phyloP scores from a whole-genome alignment of 257 asterid genomes.

The Solanum paucissectum region DNA sequence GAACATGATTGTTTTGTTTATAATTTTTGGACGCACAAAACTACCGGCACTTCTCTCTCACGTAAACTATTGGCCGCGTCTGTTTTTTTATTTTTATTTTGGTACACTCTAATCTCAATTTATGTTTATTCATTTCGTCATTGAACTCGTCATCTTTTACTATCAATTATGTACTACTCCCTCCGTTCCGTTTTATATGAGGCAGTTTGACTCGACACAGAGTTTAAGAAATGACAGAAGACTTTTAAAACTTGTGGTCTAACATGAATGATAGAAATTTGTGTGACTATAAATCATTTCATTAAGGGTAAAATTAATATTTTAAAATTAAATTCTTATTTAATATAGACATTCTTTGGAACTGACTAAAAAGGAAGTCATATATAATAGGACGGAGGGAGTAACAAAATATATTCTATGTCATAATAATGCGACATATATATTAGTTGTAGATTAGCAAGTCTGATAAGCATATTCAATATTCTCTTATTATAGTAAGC shows the following conservation, averaged over 20 bases:
- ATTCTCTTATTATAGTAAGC: not conserved
- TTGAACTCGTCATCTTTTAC: constrained; percentile 16
- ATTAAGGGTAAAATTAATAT: too few relatives aligned
- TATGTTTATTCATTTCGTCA: constrained; percentile 12
- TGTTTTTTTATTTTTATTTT: not conserved
- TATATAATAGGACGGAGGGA: too few relatives aligned
- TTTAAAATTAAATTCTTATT: too few relatives aligned
- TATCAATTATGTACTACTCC: not conserved
- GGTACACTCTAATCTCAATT: not conserved
- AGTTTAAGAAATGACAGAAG: too few relatives aligned
- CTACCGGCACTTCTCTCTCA: constrained; percentile 15
- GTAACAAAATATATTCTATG: not conserved
- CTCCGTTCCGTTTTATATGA: too few relatives aligned
- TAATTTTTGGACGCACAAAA: constrained; percentile 37
- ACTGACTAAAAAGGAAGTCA: too few relatives aligned
- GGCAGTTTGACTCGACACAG: too few relatives aligned
- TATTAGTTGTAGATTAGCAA: not conserved
- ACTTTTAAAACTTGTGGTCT: too few relatives aligned
- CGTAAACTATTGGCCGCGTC: constrained; percentile 22
- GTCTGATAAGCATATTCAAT: not conserved
- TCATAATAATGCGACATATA: not conserved
- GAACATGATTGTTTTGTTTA: not conserved
- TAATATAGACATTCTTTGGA: too few relatives aligned
- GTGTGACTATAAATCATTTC: too few relatives aligned
- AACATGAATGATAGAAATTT: too few relatives aligned